Evolutionary conservation across 1,284 basidiomycete genomes (phyloP).

Genomic region (Papiliotrema fonsecae): DNA sequence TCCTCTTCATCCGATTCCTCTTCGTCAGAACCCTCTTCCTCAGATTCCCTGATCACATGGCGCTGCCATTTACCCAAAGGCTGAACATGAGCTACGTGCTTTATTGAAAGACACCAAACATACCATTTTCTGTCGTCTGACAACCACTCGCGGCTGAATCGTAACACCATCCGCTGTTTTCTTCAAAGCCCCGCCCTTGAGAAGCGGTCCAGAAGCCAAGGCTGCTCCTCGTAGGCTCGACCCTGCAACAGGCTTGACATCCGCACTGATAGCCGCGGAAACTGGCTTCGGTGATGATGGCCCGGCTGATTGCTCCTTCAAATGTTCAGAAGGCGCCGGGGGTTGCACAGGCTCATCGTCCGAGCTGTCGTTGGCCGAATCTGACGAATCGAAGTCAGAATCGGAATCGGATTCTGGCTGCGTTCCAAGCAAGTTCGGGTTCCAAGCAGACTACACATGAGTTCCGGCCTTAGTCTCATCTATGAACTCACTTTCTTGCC

Average conservation of each 20-base stretch:
- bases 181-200: conserved; percentile 26
- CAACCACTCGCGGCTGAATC: conserved; percentile 31
- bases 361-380: conserved; percentile 36
- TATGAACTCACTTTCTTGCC: conserved; percentile 26
- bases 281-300: background rate
- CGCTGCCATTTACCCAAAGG: background rate
- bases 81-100: background rate
- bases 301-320: background rate
- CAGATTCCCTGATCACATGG: background rate
- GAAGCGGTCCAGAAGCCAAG: background rate
- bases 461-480: background rate
- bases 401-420: conserved; percentile 25
- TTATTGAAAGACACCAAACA: background rate
- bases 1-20: conserved; percentile 12
- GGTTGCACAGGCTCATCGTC: conserved; percentile 4
- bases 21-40: conserved; percentile 13
- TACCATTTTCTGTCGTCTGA: conserved; percentile 13
- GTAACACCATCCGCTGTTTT: conserved; percentile 21
- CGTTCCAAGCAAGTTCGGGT: conserved; percentile 32
- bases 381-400: conserved; percentile 47
- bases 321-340: background rate
- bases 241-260: background rate
- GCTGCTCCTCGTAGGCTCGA: conserved; percentile 3
- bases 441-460: conserved; percentile 27
- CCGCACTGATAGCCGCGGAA: background rate